Conservation (phyloP, 108 stramenopile species). For the Epithemia pelagica region DNA sequence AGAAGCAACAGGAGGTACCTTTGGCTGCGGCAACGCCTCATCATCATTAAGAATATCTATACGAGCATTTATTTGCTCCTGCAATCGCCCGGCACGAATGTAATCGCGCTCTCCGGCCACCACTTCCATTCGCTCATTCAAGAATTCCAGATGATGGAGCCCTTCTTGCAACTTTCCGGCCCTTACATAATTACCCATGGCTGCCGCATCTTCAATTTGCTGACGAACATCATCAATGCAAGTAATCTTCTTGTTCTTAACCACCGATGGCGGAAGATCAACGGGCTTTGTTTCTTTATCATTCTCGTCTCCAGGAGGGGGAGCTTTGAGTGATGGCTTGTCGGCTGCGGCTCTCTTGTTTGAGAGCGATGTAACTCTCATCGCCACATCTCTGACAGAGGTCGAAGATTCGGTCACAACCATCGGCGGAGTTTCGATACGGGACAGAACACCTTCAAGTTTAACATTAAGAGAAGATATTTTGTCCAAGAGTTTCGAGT, state of each 20-base stretch:
- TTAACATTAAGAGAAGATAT: not conserved
- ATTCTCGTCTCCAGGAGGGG: too few relatives aligned
- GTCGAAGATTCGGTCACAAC: not conserved
- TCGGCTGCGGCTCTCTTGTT: not conserved
- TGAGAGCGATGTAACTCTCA: not conserved
- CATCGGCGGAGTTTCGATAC: not conserved
- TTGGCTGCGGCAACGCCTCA: not conserved
- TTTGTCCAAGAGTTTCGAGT: not conserved
- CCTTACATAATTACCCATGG: not conserved
- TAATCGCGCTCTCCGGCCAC: not conserved
- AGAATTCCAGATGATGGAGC: not conserved
- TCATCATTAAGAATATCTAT: not conserved
- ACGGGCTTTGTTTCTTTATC: too few relatives aligned
- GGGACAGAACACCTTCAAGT: not conserved
- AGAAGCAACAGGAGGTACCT: not conserved
- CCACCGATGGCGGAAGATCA: too few relatives aligned
- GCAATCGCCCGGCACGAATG: conserved; percentile 4
- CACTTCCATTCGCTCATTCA: not conserved
- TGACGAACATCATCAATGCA: not conserved
- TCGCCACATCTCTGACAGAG: not conserved
- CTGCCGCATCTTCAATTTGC: conserved; percentile 6
- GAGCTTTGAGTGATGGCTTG: too few relatives aligned
- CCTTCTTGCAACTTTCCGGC: conserved; percentile 8
- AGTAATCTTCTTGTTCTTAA: not conserved
- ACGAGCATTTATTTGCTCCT: conserved; percentile 3